Conservation (phyloP, 2,329 filamentous ascomycete genomes). For the Teratosphaeria nubilosa region DNA sequence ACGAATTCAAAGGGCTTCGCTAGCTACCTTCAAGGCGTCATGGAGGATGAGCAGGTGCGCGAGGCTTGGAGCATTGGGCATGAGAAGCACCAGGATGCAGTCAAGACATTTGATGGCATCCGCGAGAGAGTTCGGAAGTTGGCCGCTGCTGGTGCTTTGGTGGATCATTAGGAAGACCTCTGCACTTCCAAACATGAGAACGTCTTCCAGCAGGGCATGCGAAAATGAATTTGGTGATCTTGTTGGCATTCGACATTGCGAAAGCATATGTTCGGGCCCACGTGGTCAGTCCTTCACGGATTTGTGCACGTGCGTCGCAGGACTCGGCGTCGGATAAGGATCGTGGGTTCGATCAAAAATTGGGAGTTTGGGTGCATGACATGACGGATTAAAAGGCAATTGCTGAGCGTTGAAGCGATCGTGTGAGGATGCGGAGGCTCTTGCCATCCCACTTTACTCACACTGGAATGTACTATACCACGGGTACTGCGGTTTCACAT, state of each 20-base stretch:
- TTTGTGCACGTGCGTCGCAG: neutral
- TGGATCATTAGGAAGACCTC: slow-evolving; percentile 5
- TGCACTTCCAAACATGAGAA: neutral
- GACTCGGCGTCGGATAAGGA: neutral
- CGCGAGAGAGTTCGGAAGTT: slow-evolving; percentile 31
- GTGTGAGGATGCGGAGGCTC: neutral
- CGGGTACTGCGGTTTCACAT: neutral
- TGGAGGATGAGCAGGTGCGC: slow-evolving; percentile 55
- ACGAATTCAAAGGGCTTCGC: slow-evolving; percentile 34
- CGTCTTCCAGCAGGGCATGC: neutral
- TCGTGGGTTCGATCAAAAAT: neutral
- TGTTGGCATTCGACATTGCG: neutral
- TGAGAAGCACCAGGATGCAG: slow-evolving; percentile 48
- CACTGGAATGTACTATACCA: neutral
- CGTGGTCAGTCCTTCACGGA: neutral
- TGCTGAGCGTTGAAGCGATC: slow-evolving; percentile 2
- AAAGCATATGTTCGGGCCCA: neutral
- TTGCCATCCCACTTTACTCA: neutral
- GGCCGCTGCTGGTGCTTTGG: slow-evolving; percentile 12
- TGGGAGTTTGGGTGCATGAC: neutral
- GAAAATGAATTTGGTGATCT: neutral
- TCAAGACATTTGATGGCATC: slow-evolving; percentile 48
- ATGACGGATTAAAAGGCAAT: neutral
- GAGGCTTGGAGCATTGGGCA: slow-evolving; percentile 51
- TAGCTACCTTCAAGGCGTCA: slow-evolving; percentile 50